Evolutionary conservation across 2,329 filamentous ascomycete genomes (phyloP).

Genomic region (Pseudogymnoascus sp.): DNA sequence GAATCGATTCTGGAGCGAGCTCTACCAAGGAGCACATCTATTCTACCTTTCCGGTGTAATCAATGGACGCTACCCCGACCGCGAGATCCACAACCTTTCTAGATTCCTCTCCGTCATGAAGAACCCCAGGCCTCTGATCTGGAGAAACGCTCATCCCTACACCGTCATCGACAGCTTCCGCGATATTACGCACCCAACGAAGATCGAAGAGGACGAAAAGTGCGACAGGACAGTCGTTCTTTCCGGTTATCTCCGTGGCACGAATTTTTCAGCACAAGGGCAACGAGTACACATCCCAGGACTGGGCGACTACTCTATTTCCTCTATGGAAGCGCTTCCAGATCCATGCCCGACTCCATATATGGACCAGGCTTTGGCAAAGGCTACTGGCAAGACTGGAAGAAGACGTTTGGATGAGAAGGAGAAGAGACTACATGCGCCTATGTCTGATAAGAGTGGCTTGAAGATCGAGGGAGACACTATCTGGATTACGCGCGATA

Average conservation of each 20-base stretch:
- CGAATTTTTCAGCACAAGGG: constrained; percentile 80
- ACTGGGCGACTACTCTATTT: constrained; percentile 78
- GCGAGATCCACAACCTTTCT: constrained; percentile 91
- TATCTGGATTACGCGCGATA: constrained; percentile 73
- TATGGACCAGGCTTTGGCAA: constrained; percentile 80
- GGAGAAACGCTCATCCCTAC: constrained; percentile 95
- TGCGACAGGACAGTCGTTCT: constrained; percentile 87
- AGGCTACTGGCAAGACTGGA: constrained; percentile 73
- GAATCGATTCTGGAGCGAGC: constrained; percentile 89
- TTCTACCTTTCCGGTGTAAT: constrained; percentile 96
- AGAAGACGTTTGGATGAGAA: constrained; percentile 84
- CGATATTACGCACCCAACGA: constrained; percentile 87
- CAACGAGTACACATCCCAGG: constrained; percentile 89
- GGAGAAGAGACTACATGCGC: constrained; percentile 91
- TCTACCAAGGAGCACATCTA: constrained; percentile 93
- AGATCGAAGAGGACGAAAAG: constrained; percentile 78
- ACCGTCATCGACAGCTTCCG: constrained; percentile 88
- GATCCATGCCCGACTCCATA: constrained; percentile 93
- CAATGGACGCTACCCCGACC: constrained; percentile 92
- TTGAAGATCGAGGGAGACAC: constrained; percentile 95
- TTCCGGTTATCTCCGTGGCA: constrained; percentile 89
- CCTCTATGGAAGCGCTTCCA: constrained; percentile 76
- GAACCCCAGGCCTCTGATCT: constrained; percentile 90
- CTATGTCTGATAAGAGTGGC: constrained; percentile 96
- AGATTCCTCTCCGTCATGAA: constrained; percentile 98